Percentiles rank a stretch among this genome's conserved stretches.
phyloP scores from a whole-genome alignment of 1,284 basidiomycete genomes.

The Pseudozyma pruni region DNA sequence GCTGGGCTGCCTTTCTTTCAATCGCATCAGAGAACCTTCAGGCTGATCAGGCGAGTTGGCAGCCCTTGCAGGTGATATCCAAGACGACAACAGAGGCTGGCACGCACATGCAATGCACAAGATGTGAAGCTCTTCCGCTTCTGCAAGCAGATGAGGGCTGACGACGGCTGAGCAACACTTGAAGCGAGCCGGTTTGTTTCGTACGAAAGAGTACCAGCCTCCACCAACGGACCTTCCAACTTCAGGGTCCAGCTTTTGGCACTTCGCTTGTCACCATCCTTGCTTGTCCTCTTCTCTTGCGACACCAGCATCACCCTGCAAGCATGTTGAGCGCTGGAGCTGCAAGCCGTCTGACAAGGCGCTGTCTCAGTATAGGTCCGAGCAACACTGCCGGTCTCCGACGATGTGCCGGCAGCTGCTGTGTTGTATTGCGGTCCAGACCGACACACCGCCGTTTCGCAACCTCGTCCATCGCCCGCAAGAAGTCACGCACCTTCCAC shows the following conservation, averaged over 20 bases:
- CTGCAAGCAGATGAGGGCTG: too few species aligned
- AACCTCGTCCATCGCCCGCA: neutral
- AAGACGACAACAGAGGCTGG: too few species aligned
- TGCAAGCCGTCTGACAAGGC: neutral
- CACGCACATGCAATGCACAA: too few species aligned
- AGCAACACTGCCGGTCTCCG: conserved; percentile 5
- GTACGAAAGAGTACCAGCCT: neutral
- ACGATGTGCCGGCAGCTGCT: conserved; percentile 24
- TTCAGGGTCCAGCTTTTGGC: neutral
- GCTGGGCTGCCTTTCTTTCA: too few species aligned
- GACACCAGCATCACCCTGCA: neutral
- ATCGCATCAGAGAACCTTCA: too few species aligned
- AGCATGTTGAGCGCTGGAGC: neutral
- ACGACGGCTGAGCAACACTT: too few species aligned
- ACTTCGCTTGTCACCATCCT: neutral
- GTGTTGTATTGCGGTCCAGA: neutral
- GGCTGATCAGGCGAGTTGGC: too few species aligned
- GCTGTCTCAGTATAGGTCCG: conserved; percentile 23
- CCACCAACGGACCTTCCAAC: neutral
- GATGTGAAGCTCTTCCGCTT: too few species aligned
- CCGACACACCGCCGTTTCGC: conserved; percentile 4
- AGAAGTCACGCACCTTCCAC: neutral
- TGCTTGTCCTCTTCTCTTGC: neutral
- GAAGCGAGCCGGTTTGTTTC: too few species aligned
- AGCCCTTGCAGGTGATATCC: too few species aligned